These are phyloP conservation scores for Candida rishiriensis DNA, from an alignment of 805 yeast species.

Conservation along the genomic window DNA sequence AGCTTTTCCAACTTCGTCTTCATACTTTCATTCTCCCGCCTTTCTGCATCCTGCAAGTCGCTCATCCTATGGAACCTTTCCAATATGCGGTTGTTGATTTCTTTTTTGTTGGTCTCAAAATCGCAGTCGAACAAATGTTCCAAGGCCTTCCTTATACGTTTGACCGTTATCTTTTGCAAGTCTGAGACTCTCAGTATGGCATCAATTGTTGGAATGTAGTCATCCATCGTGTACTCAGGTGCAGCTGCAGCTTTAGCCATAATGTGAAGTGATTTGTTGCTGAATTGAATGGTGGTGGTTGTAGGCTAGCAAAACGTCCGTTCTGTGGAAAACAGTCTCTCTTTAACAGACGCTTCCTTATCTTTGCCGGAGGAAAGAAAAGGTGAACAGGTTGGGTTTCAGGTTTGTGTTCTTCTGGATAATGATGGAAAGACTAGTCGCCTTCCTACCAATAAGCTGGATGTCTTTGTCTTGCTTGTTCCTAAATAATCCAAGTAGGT, in stretches of 20 bases:
- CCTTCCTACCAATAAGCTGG: too few relatives aligned
- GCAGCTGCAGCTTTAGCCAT: neutral
- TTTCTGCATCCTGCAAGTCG: conserved; percentile 33
- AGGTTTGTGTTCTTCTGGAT: too few relatives aligned
- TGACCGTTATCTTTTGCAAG: conserved; percentile 64
- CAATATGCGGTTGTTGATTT: conserved; percentile 55
- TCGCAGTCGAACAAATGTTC: conserved; percentile 62
- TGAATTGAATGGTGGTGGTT: neutral
- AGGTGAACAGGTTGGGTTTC: too few relatives aligned
- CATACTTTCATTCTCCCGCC: conserved; percentile 8
- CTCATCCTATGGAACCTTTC: conserved; percentile 48
- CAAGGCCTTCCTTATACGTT: conserved; percentile 65
- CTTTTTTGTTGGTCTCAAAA: conserved; percentile 44
- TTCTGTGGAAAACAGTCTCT: too few relatives aligned
- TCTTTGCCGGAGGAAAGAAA: too few relatives aligned
- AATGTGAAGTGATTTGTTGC: too few relatives aligned
- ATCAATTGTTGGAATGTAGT: conserved; percentile 61
- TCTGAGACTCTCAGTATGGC: conserved; percentile 71
- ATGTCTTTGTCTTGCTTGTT: too few relatives aligned
- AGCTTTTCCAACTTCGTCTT: conserved; percentile 32
- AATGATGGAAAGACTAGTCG: too few relatives aligned
- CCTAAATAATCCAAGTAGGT: too few relatives aligned
- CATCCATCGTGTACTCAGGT: conserved; percentile 10
- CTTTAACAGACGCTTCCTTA: too few relatives aligned
- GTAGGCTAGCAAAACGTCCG: too few relatives aligned